Base-by-base conservation (phyloP, 345 rosid species). In the Nephelium lappaceum region DNA sequence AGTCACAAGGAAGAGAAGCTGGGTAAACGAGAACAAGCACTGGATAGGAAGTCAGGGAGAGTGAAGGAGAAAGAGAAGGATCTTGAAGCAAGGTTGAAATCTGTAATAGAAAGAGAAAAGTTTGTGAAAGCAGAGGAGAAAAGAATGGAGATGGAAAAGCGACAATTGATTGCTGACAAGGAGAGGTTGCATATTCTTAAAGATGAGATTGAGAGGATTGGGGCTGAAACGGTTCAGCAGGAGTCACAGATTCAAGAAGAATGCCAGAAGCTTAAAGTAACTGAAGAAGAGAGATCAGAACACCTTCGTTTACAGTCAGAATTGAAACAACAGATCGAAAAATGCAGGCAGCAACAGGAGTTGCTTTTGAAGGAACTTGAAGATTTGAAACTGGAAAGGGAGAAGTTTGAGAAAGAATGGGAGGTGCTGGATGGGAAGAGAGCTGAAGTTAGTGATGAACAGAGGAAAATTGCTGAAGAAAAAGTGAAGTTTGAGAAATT, bases 371-470 rank as follows among this genome's bases (percentile, higher is more conserved):
- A 86, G 83, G 92, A 91, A 80, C 81, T 68, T 45, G 88, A 91
- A 60, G 97, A 91, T 75, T 85, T 95, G 85, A 89, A 88, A 76
- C 86, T 79, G 81, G 95, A 93, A 24, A 90, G 84, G 80, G 88
- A 86, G 77, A 93, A 80, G 58, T 93, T 93, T 85, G 93, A 92
- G 90, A 91, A 87, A 82, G 97, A 93, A 66, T 91, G 94, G 92
- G 92, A 87, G 75, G 86, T 79, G 60, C 82, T 95, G 84, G 95
- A 93, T 87, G 91, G 87, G 78, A 93, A 89, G 83, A 91, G 86
- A 80, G 83, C 75, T 72, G 87, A 85, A 69, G 79, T 88, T 67
- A 71, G 68, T 67, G 81, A 87, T 81, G 87, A 82, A 68, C 86
- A 81, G 76, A 85, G 77, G 71, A 81, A 81, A 62, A 75, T 89